Evolutionary conservation across 306 rosid genomes (phyloP).

Genomic region (Pyrus pyrifolia): DNA sequence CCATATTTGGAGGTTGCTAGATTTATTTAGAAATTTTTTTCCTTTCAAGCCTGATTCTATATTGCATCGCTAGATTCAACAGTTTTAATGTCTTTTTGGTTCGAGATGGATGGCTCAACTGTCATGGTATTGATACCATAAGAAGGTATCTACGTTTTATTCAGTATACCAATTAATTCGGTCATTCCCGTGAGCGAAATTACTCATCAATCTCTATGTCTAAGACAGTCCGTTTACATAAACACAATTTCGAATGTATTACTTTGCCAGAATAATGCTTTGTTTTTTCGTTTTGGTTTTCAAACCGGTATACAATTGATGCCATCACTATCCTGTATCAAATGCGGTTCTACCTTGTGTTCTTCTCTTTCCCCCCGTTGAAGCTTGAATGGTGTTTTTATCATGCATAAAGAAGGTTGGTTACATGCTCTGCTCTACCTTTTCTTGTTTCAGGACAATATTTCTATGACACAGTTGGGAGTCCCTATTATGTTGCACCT

Average conservation of each 20-base stretch:
- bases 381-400: background rate
- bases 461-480: conserved; percentile 73
- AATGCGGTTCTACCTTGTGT: background rate
- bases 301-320: background rate
- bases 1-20: background rate
- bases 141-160: background rate
- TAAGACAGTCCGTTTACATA: background rate
- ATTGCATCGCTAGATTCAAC: background rate
- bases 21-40: background rate
- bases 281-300: background rate
- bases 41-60: background rate
- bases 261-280: background rate
- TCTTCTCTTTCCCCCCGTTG: background rate
- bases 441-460: conserved; percentile 49
- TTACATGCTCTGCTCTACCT: conserved; percentile 1
- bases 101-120: background rate
- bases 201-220: background rate
- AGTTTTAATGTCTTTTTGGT: background rate
- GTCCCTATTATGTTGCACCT: conserved; percentile 88
- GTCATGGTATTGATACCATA: background rate
- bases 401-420: background rate
- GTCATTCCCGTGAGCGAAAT: background rate
- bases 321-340: background rate
- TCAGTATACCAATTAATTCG: background rate
- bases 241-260: background rate